Evolutionary conservation across 2,329 filamentous ascomycete species (phyloP).

Genomic region (Cytospora paraplurivora): DNA sequence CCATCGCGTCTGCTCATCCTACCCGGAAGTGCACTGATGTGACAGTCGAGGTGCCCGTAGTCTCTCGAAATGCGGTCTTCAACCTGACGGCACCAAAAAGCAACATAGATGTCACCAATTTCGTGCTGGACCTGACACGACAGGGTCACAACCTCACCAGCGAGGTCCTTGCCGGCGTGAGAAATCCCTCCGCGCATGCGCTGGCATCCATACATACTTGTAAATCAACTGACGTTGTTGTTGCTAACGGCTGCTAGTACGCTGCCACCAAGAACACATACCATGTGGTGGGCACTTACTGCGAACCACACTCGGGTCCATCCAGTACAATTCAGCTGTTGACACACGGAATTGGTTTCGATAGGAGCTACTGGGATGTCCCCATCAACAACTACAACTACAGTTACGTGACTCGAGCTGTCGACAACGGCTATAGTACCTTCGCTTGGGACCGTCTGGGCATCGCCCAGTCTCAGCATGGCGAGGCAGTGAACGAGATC

Average conservation of each 20-base stretch:
- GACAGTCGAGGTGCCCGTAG: slow-evolving; percentile 57
- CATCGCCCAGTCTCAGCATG: slow-evolving; percentile 19
- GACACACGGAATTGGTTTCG: slow-evolving; percentile 57
- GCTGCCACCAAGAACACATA: slow-evolving; percentile 55
- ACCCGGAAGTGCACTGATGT: slow-evolving; percentile 49
- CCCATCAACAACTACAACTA: slow-evolving; percentile 24
- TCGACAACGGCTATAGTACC: slow-evolving; percentile 24
- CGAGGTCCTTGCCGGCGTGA: slow-evolving; percentile 47
- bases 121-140: slow-evolving; percentile 52
- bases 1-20: slow-evolving; percentile 35
- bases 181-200: slow-evolving; percentile 24
- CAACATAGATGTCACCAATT: slow-evolving; percentile 61
- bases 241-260: slow-evolving; percentile 40
- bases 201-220: not conserved
- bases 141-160: slow-evolving; percentile 54
- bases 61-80: slow-evolving; percentile 57
- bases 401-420: slow-evolving; percentile 16
- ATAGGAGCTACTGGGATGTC: slow-evolving; percentile 44
- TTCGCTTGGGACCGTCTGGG: slow-evolving; percentile 26
- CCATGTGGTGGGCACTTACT: slow-evolving; percentile 62
- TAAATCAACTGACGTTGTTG: not conserved
- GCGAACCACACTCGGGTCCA: slow-evolving; percentile 53
- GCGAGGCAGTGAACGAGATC: slow-evolving; percentile 25
- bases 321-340: slow-evolving; percentile 49
- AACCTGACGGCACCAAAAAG: slow-evolving; percentile 47